Conservation (phyloP, 1,284 basidiomycete genomes). For the Ceratobasidium theobromae region DNA sequence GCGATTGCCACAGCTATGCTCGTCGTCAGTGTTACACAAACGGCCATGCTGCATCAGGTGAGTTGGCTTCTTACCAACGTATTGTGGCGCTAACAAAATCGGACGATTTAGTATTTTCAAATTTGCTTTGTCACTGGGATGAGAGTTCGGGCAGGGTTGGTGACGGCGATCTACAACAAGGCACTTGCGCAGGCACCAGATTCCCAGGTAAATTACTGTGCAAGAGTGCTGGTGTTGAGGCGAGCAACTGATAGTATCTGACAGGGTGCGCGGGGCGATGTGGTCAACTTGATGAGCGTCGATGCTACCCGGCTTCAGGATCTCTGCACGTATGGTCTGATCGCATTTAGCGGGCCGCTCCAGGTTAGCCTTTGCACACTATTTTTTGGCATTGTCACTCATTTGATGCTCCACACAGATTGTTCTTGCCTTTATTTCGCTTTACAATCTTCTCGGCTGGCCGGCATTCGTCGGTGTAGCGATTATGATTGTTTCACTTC, state of each 20-base stretch:
- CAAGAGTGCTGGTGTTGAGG: neutral
- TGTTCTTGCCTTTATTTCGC: constrained; percentile 82
- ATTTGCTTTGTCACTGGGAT: constrained; percentile 82
- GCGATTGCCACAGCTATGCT: constrained; percentile 81
- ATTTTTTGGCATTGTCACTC: constrained; percentile 32
- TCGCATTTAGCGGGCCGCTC: constrained; percentile 67
- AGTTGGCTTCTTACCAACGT: constrained; percentile 19
- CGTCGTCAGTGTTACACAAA: constrained; percentile 71
- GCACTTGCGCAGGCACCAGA: constrained; percentile 82
- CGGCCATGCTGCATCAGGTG: constrained; percentile 83
- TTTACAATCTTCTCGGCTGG: constrained; percentile 90
- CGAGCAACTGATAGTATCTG: neutral
- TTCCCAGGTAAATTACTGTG: constrained; percentile 52
- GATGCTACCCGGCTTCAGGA: constrained; percentile 86
- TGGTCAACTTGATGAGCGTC: constrained; percentile 92
- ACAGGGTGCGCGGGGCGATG: constrained; percentile 78
- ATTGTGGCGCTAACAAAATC: neutral
- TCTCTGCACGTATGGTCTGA: constrained; percentile 77
- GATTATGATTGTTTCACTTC: constrained; percentile 83
- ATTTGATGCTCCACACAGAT: constrained; percentile 59
- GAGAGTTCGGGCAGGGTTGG: constrained; percentile 86
- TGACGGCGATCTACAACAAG: constrained; percentile 85
- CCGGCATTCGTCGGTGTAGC: constrained; percentile 88
- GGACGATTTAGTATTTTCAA: constrained; percentile 77
- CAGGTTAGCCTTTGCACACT: constrained; percentile 49